Base-by-base conservation (phyloP, 441 rosid species). In the Biscutella laevigata region DNA sequence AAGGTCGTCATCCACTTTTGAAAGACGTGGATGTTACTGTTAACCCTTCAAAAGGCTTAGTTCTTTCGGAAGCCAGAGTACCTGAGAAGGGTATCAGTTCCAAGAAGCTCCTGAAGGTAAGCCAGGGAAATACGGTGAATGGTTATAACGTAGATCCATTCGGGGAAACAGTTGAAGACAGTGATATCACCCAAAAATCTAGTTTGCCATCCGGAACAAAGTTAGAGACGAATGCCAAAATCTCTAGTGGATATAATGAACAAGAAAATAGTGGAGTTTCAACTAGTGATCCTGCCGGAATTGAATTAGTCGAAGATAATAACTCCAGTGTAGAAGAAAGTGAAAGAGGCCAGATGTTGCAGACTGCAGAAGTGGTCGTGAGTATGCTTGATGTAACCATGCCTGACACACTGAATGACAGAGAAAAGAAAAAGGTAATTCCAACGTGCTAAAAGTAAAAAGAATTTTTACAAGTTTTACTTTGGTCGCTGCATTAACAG, bases 1-100 rank as follows among this genome's bases (percentile, higher is more conserved):
- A 94, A 78, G 99, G 99, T 46, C 96, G 89, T 34, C 99, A 94
- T 77, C 99, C 99, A 51, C 90, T 88, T 61, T 46, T 94, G 68
- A 74, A 81, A 68, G 97, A 94, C 69, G 73, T 88, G 41, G 99
- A 94, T 68, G 68, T 88, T 57, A 67, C 76, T 59, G 73, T 88
- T 70, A 86, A 76, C 68, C 95, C 92, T 63, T 55, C 77, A 25
- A 72, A 76, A 63, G 85, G 89, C 57, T 69, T 79, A 55, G 61
- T 75, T 63, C 69, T 72, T 62, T 55, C 67, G 41, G 86, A 84
- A 63, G 67, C 71, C 53, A 69, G 55, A 64, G 52, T 61, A 66
- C 57, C 77, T 53, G 66, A 66, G 59, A 74, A 69, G 60, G 59
- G 34, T 28, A 54, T 50, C 34, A 59, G 57, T 57, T 61, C 38